phyloP scores from a whole-genome alignment of 805 yeast species.

The Candida sphagnicola region DNA sequence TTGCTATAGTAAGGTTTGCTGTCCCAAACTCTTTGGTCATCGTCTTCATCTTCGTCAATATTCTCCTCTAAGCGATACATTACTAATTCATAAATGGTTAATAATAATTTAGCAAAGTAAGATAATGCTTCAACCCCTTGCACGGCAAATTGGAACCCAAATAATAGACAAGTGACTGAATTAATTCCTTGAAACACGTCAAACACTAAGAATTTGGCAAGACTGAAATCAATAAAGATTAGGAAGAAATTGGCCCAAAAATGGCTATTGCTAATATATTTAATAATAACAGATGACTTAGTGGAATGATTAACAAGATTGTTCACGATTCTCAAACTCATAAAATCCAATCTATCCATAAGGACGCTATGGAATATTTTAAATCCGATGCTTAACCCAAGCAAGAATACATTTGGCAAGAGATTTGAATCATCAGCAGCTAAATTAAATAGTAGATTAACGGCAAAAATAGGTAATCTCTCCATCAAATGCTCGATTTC shows the following conservation, averaged over 20 bases:
- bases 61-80: constrained; percentile 22
- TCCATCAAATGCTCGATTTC: constrained; percentile 65
- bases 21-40: constrained; percentile 72
- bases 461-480: constrained; percentile 27
- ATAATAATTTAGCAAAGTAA: constrained; percentile 40
- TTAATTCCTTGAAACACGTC: constrained; percentile 48
- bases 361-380: constrained; percentile 78
- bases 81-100: constrained; percentile 55
- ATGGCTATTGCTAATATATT: constrained; percentile 31
- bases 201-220: constrained; percentile 55
- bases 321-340: constrained; percentile 26
- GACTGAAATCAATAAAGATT: constrained; percentile 45
- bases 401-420: constrained; percentile 42
- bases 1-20: constrained; percentile 57
- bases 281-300: constrained; percentile 23
- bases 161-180: constrained; percentile 55
- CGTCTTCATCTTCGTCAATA: constrained; percentile 20
- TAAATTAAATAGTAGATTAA: constrained; percentile 59
- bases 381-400: constrained; percentile 30
- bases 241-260: constrained; percentile 43
- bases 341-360: constrained; percentile 45
- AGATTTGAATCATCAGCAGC: constrained; percentile 62
- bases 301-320: constrained; percentile 14
- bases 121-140: constrained; percentile 52
- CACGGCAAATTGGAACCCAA: constrained; percentile 75